Percentiles rank a stretch among this genome's conserved stretches.
Conservation (phyloP, 2,329 filamentous ascomycete genomes). For the Pestalotiopsis sp. region DNA sequence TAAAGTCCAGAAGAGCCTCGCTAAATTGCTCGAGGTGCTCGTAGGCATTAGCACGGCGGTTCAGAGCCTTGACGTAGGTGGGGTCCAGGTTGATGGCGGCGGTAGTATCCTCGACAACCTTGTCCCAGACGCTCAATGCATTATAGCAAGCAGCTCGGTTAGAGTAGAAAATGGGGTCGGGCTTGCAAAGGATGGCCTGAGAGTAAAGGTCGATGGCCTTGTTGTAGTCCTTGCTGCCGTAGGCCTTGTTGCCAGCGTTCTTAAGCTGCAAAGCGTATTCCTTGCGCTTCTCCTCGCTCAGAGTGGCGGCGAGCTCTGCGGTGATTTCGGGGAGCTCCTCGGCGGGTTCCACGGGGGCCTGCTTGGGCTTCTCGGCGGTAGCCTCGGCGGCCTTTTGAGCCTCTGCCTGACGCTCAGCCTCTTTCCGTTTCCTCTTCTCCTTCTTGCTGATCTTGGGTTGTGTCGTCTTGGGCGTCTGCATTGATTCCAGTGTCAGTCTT, state of each 20-base stretch:
- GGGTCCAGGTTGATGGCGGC: conserved; percentile 91
- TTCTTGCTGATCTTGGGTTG: conserved; percentile 84
- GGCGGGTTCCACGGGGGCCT: conserved; percentile 54
- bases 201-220: conserved; percentile 93
- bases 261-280: conserved; percentile 91
- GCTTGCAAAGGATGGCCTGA: conserved; percentile 94
- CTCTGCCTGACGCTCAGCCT: conserved; percentile 65
- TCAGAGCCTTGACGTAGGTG: conserved; percentile 96
- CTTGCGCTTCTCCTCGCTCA: conserved; percentile 71
- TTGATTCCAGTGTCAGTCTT: conserved; percentile 1
- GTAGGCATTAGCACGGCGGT: conserved; percentile 94
- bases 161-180: conserved; percentile 97
- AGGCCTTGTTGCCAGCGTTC: conserved; percentile 94
- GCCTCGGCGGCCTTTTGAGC: conserved; percentile 39
- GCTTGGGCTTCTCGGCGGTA: conserved; percentile 45
- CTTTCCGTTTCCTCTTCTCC: conserved; percentile 86
- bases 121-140: conserved; percentile 88
- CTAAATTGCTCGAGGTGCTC: conserved; percentile 90
- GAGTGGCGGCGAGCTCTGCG: conserved; percentile 55
- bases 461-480: conserved; percentile 46
- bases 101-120: conserved; percentile 95
- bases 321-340: conserved; percentile 72
- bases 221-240: conserved; percentile 91
- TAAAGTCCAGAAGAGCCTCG: conserved; percentile 95
- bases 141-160: conserved; percentile 98